These are phyloP conservation scores for Xylaria longipes DNA, from an alignment of 495 filamentous ascomycete genomes.

Conservation along the genomic window DNA sequence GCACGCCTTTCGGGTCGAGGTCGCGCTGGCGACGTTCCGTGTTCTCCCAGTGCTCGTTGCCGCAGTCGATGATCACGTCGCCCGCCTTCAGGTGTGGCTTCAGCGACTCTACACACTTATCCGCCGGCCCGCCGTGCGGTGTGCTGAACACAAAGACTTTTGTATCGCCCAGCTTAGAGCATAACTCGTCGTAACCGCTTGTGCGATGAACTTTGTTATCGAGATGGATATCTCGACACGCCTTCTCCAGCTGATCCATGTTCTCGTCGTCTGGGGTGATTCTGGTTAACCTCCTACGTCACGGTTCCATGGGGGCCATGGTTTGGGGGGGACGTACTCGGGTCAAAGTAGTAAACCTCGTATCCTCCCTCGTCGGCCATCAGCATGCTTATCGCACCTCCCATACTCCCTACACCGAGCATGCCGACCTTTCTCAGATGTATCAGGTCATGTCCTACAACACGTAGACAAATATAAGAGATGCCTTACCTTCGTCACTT, in stretches of 20 bases:
- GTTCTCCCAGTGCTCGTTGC: constrained; percentile 73
- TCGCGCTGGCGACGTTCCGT: constrained; percentile 69
- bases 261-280: neutral
- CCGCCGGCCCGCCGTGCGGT: constrained; percentile 71
- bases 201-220: constrained; percentile 40
- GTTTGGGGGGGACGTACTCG: constrained; percentile 31
- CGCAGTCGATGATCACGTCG: constrained; percentile 75
- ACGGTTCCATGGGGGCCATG: too few relatives aligned
- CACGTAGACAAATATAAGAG: neutral
- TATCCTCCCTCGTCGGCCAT: constrained; percentile 69
- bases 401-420: constrained; percentile 72
- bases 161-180: constrained; percentile 39
- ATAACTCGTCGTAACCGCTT: constrained; percentile 35
- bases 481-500: constrained; percentile 18
- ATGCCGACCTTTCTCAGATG: constrained; percentile 58
- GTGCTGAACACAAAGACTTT: constrained; percentile 70
- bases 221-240: constrained; percentile 43
- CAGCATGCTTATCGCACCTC: constrained; percentile 68
- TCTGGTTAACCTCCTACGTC: neutral
- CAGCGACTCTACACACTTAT: constrained; percentile 67
- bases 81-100: constrained; percentile 61
- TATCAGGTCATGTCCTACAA: neutral
- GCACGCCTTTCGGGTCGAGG: constrained; percentile 59
- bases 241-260: constrained; percentile 48
- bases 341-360: constrained; percentile 67